These are phyloP conservation scores for Podaxis mareebaensis DNA, from an alignment of 768 basidiomycete species.

Conservation along the genomic window DNA sequence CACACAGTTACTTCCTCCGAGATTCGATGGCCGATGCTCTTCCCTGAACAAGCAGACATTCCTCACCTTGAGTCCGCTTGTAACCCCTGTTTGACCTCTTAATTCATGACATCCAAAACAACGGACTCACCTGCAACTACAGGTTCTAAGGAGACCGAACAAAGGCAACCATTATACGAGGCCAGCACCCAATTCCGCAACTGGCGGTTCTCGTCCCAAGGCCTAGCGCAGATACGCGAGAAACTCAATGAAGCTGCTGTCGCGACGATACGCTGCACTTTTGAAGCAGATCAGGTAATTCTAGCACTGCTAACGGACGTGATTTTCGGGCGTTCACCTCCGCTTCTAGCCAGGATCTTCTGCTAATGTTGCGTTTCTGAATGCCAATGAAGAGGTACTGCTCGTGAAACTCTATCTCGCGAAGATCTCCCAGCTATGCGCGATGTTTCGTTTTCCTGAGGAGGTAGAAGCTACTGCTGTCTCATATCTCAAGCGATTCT, in stretches of 20 bases:
- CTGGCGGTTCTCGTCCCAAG: conserved; percentile 84
- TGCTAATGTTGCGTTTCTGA: conserved; percentile 69
- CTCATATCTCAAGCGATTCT: conserved; percentile 94
- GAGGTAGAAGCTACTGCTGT: conserved; percentile 93
- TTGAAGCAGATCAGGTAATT: conserved; percentile 78
- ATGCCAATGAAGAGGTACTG: conserved; percentile 79
- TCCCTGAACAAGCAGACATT: neutral
- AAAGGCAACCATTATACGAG: conserved; percentile 51
- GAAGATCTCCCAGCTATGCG: conserved; percentile 84
- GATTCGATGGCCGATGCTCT: neutral
- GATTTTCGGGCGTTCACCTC: conserved; percentile 17
- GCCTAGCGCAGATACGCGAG: conserved; percentile 58
- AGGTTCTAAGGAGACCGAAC: neutral
- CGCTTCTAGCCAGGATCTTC: conserved; percentile 69
- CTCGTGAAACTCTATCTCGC: conserved; percentile 88
- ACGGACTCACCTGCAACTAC: neutral
- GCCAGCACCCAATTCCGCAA: conserved; percentile 80
- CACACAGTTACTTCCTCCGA: neutral
- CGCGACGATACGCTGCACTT: conserved; percentile 70
- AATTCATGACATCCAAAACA: neutral
- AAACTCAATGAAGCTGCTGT: conserved; percentile 78
- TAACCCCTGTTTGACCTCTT: neutral
- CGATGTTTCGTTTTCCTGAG: conserved; percentile 84
- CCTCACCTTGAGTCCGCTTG: neutral
- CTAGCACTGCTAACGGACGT: neutral